phyloP scores from a whole-genome alignment of 1,139 yeast genomes.

The Taiozyma sp. region DNA sequence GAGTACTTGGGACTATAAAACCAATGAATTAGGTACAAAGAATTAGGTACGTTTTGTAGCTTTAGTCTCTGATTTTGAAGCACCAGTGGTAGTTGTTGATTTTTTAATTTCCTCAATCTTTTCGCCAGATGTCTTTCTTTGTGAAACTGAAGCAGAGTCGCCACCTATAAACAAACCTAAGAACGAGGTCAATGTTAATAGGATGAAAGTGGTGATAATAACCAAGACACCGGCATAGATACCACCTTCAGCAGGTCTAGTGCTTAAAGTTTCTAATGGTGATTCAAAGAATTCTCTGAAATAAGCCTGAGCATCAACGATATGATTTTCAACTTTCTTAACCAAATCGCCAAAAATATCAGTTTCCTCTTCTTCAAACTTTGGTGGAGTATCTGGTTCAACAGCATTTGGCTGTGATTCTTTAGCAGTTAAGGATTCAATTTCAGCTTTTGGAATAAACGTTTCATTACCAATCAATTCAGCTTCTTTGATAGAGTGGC shows the following conservation, averaged over 20 bases:
- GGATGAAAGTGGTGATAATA: constrained; percentile 34
- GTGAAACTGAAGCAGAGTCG: constrained; percentile 9
- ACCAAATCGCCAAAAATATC: constrained; percentile 13
- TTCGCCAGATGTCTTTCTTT: constrained; percentile 1
- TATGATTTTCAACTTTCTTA: constrained; percentile 20
- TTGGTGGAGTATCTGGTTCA: constrained; percentile 25
- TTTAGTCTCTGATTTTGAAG: constrained; percentile 27
- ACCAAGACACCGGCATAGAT: constrained; percentile 39
- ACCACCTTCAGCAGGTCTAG: constrained; percentile 44
- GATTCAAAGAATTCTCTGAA: constrained; percentile 34
- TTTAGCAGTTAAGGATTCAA: constrained; percentile 44
- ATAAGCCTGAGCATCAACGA: constrained; percentile 23
- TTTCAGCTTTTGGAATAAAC: constrained; percentile 51
- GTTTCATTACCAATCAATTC: constrained; percentile 77
- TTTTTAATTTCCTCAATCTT: constrained; percentile 12
- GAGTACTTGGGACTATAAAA: background rate
- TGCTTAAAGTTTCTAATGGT: constrained; percentile 38
- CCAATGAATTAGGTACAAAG: background rate
- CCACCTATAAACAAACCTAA: constrained; percentile 25
- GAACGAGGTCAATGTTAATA: constrained; percentile 35
- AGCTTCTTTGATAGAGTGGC: constrained; percentile 78
- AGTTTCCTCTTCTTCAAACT: constrained; percentile 1
- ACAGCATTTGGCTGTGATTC: constrained; percentile 35
- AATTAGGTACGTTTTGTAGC: constrained; percentile 26
- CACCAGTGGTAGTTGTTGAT: constrained; percentile 21